These are phyloP conservation scores for Mitragyna speciosa DNA, from an alignment of 257 asterid genomes.

Conservation along the genomic window DNA sequence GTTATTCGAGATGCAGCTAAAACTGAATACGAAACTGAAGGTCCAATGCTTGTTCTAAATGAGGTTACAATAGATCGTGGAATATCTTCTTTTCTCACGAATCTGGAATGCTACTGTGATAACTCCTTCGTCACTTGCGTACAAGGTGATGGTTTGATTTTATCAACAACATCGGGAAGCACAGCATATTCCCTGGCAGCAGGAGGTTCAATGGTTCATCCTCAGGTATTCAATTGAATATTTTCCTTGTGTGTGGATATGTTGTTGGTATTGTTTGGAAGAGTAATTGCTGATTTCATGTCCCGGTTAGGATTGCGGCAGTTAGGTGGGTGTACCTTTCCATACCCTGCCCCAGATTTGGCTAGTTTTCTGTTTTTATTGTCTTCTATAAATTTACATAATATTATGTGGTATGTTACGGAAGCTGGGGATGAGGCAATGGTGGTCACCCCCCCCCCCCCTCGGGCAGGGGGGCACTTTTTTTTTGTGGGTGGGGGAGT, in stretches of 20 bases:
- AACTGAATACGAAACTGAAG: conserved; percentile 78
- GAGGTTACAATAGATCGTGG: conserved; percentile 99
- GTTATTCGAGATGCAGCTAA: conserved; percentile 80
- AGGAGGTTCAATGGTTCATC: conserved; percentile 99
- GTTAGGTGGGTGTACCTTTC: too few relatives aligned
- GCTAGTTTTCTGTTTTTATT: too few relatives aligned
- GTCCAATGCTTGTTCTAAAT: conserved; percentile 78
- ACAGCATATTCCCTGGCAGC: conserved; percentile 99
- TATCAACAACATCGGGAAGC: conserved; percentile 98
- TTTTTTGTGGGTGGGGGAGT: too few relatives aligned
- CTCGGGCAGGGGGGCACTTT: too few relatives aligned
- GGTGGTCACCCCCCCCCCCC: too few relatives aligned
- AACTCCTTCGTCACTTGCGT: conserved; percentile 83
- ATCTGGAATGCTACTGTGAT: conserved; percentile 89
- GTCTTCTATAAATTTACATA: too few relatives aligned
- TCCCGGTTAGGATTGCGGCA: neutral
- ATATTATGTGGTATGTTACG: too few relatives aligned
- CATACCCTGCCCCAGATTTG: too few relatives aligned
- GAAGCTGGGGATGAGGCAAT: too few relatives aligned
- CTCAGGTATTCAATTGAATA: conserved; percentile 64
- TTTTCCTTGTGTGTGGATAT: neutral
- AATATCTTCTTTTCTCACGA: conserved; percentile 83
- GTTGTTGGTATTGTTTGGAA: neutral
- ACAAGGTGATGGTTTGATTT: conserved; percentile 94
- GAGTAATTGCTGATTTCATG: neutral